A percentile compares a stretch with the other conserved stretches of the same genome.
phyloP scores from a whole-genome alignment of 345 rosid species.

The Citrus unshiu region DNA sequence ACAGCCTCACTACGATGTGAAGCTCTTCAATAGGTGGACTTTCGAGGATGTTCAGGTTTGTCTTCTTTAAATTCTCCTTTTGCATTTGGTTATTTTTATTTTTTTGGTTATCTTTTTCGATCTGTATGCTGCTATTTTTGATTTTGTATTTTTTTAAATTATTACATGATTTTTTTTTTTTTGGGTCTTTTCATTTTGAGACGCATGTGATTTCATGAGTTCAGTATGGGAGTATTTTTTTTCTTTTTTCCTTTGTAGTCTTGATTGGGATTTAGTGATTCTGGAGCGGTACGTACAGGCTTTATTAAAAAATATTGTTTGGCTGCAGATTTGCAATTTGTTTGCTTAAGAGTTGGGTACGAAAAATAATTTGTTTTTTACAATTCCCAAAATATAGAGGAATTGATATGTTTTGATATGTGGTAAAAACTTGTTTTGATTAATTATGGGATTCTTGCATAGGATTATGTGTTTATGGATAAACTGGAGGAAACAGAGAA shows the following conservation, averaged over 20 bases:
- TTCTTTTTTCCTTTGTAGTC: neutral
- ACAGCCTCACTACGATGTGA: constrained; percentile 44
- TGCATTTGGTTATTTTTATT: neutral
- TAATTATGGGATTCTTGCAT: neutral
- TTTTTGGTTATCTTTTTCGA: neutral
- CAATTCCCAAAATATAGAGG: neutral
- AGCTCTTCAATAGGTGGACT: constrained; percentile 87
- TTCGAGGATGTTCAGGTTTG: constrained; percentile 70
- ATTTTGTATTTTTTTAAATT: no score
- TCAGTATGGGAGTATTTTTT: neutral
- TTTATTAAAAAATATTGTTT: no score
- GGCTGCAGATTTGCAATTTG: no score
- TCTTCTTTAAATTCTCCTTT: neutral
- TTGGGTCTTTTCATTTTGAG: neutral
- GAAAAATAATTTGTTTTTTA: no score
- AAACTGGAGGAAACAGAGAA: neutral
- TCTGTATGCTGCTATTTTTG: neutral
- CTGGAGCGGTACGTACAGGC: neutral
- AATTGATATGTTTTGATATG: neutral
- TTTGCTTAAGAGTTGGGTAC: neutral
- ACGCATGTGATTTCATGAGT: neutral
- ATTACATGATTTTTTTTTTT: no score
- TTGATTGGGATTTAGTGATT: neutral
- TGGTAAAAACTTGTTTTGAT: neutral
- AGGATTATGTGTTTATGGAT: neutral